Conservation (phyloP, 768 basidiomycete species). For the Royoungia palumana region DNA sequence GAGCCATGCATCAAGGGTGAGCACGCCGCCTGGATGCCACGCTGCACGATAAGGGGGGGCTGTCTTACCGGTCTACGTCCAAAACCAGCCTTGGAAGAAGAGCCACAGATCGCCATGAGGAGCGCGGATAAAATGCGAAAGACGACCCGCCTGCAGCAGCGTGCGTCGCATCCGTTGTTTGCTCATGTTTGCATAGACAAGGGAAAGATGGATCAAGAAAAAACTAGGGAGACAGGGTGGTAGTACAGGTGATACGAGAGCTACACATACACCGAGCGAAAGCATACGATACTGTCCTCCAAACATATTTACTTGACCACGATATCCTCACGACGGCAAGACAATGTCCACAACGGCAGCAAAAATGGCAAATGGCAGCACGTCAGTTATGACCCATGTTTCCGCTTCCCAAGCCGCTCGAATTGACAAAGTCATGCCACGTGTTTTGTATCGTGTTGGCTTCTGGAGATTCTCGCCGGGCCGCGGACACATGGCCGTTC, state of each 20-base stretch:
- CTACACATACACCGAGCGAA: slow-evolving; percentile 17
- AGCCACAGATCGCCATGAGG: slow-evolving; percentile 57
- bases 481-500: slow-evolving; percentile 36
- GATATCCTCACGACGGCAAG: slow-evolving; percentile 9
- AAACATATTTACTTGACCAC: slow-evolving; percentile 7
- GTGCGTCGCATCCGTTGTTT: background rate
- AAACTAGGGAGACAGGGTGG: background rate
- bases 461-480: slow-evolving; percentile 48
- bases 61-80: slow-evolving; percentile 38
- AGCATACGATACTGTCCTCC: slow-evolving; percentile 6
- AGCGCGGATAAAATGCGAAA: slow-evolving; percentile 2
- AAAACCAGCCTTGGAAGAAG: slow-evolving; percentile 52
- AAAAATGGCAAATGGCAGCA: background rate
- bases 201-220: slow-evolving; percentile 18
- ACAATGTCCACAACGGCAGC: background rate
- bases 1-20: slow-evolving; percentile 15
- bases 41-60: background rate
- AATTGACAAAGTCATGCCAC: slow-evolving; percentile 60
- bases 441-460: slow-evolving; percentile 55
- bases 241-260: slow-evolving; percentile 11
- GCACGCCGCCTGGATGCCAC: slow-evolving; percentile 10
- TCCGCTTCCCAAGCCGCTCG: slow-evolving; percentile 20
- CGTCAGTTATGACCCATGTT: slow-evolving; percentile 12
- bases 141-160: slow-evolving; percentile 1
- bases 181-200: background rate